Evolutionary conservation across 768 basidiomycete species (phyloP).

Genomic region (Tricholoma sp.): DNA sequence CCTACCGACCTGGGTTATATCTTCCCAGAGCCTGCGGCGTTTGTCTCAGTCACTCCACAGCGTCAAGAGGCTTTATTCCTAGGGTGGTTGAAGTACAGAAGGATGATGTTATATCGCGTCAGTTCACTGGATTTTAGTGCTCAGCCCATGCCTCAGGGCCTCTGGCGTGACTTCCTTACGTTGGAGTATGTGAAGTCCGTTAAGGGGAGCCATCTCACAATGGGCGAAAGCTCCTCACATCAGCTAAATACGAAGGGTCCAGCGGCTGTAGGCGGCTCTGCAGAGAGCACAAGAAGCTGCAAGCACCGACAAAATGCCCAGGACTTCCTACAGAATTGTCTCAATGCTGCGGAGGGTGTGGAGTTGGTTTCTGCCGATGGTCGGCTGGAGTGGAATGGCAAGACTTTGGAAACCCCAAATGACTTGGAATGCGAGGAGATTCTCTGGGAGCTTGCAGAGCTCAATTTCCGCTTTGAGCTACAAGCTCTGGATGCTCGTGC

Average conservation of each 20-base stretch:
- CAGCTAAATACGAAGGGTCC: not conserved
- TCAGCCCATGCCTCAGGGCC: not conserved
- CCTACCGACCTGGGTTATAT: not conserved
- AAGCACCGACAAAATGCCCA: not conserved
- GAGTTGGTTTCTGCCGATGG: not conserved
- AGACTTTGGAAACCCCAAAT: not conserved
- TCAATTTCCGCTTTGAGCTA: constrained; percentile 12
- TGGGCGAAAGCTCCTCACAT: not conserved
- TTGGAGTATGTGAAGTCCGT: not conserved
- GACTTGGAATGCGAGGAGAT: not conserved
- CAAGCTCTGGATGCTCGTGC: constrained; percentile 9
- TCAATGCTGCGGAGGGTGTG: not conserved
- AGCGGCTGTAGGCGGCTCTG: not conserved
- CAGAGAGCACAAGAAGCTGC: not conserved
- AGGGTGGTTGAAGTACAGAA: not conserved
- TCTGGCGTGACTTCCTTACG: not conserved
- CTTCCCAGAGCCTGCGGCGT: not conserved
- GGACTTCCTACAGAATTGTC: constrained; percentile 2
- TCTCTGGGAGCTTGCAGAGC: constrained; percentile 3
- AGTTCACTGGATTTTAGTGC: not conserved
- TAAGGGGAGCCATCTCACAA: not conserved
- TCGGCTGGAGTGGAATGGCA: not conserved
- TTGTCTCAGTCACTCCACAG: not conserved
- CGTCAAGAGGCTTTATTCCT: not conserved
- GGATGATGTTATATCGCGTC: not conserved